Evolutionary conservation across 106 monocot species (phyloP).

Genomic region (Dendrobium huoshanense): DNA sequence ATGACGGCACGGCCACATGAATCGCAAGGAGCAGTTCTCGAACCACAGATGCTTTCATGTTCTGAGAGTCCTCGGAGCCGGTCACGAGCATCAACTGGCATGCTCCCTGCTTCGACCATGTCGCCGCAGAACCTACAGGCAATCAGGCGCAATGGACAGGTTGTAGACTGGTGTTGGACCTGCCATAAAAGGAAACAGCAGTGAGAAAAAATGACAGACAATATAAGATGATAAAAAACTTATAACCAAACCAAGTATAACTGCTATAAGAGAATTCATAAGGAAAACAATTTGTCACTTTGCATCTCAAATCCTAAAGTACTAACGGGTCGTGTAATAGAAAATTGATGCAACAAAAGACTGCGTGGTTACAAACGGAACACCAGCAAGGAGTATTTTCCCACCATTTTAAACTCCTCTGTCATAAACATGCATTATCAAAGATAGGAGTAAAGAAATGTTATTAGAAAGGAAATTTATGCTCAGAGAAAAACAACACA

Average conservation of each 20-base stretch:
- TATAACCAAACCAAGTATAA: no score
- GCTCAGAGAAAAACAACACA: background rate
- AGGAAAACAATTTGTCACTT: no score
- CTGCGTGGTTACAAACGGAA: no score
- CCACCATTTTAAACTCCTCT: no score
- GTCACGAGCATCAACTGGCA: constrained; percentile 57
- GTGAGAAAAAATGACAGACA: no score
- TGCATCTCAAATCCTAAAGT: no score
- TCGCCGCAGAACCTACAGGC: constrained; percentile 86
- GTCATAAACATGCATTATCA: no score
- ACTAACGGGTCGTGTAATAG: no score
- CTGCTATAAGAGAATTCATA: no score
- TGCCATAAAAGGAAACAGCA: constrained; percentile 11
- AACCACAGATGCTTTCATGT: constrained; percentile 88
- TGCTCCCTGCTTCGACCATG: constrained; percentile 72
- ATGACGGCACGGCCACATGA: constrained; percentile 88
- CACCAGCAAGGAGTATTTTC: no score
- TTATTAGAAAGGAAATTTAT: background rate
- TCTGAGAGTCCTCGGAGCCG: constrained; percentile 66
- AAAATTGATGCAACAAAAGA: no score
- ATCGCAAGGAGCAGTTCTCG: constrained; percentile 88
- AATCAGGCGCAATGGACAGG: constrained; percentile 72
- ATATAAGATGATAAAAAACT: no score
- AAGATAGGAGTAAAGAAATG: background rate
- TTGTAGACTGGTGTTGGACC: constrained; percentile 66